Evolutionary conservation across 2,329 filamentous ascomycete genomes (phyloP), one percentile per base, ranked within the genome.

Genomic region (Claviceps sp.): DNA sequence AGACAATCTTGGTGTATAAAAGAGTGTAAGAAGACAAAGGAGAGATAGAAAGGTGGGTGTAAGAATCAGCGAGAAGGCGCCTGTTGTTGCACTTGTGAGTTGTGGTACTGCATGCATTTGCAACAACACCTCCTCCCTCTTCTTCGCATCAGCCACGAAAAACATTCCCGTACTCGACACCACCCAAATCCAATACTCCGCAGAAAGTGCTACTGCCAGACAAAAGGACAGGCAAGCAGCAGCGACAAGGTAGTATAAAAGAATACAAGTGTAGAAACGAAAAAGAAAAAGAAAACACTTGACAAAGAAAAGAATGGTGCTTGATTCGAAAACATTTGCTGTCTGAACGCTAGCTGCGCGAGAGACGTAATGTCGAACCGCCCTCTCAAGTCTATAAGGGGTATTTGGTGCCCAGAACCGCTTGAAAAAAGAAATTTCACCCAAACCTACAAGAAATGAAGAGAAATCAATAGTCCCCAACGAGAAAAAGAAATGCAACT

Each of bases 321-420:
- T 63, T 50, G 57, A 48, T 56, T 60, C 20, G 57, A 54, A 52
- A 54, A 56, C 53, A 57, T 59, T 51, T 56, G 63, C 60, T 60
- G 59, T 40, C 61, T 61, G 61, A 59, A 61, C 52, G 13, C 22
- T 56, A 60, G 54, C 55, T n/a, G 43, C 22, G 24, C 8, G 43
- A 54, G 55, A 56, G 58, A 46, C 24, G 9, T 11, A 34, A 48
- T 41, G 48, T 55, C 52, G 51, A 48, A 52, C 57, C 61, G 30
- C 48, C 50, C 61, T 60, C 61, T 63, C 61, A 60, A 61, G 61
- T 67, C 65, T 67, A 67, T 67, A 62, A 46, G 51, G 55, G 65
- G 64, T 68, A 67, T 67, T 67, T 62, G 59, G 62, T 65, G 63
- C 60, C 61, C 59, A 51, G 58, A 53, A 53, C 57, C 57, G 61